Conservation (phyloP, 179 eudicot species). For the Actinidia arguta region DNA sequence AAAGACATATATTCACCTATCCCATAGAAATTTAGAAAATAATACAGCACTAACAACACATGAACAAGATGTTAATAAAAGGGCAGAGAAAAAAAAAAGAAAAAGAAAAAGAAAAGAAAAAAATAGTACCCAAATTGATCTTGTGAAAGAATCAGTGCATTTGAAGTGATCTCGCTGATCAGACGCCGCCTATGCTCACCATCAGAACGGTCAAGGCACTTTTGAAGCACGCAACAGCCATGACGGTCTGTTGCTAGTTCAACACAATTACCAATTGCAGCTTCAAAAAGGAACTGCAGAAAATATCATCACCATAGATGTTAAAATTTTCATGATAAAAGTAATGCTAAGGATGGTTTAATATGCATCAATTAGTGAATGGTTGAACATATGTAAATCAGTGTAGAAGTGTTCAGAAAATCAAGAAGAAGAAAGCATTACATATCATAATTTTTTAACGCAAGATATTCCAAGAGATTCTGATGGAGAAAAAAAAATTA, state of each 20-base stretch:
- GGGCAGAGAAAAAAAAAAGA: background rate
- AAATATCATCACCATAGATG: background rate
- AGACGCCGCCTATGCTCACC: slow-evolving; percentile 36
- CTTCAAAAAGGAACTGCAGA: slow-evolving; percentile 50
- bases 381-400: background rate
- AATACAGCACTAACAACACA: background rate
- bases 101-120: background rate
- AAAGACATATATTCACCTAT: background rate
- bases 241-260: slow-evolving; percentile 52
- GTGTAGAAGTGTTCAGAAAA: background rate
- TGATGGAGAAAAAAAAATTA: too few species aligned
- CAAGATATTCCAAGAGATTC: too few species aligned
- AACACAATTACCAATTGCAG: slow-evolving; percentile 39
- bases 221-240: slow-evolving; percentile 50
- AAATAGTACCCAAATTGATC: slow-evolving; percentile 44
- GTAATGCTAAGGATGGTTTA: background rate
- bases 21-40: background rate
- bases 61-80: background rate
- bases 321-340: slow-evolving; percentile 3
- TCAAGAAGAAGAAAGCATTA: too few species aligned
- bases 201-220: slow-evolving; percentile 39
- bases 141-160: slow-evolving; percentile 45
- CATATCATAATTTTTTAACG: too few species aligned
- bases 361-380: background rate
- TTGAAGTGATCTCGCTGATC: slow-evolving; percentile 40